Percentiles rank a stretch among this genome's conserved stretches.
Evolutionary conservation across 73 alveolate species (phyloP).

Genomic region (Chromera velia): DNA sequence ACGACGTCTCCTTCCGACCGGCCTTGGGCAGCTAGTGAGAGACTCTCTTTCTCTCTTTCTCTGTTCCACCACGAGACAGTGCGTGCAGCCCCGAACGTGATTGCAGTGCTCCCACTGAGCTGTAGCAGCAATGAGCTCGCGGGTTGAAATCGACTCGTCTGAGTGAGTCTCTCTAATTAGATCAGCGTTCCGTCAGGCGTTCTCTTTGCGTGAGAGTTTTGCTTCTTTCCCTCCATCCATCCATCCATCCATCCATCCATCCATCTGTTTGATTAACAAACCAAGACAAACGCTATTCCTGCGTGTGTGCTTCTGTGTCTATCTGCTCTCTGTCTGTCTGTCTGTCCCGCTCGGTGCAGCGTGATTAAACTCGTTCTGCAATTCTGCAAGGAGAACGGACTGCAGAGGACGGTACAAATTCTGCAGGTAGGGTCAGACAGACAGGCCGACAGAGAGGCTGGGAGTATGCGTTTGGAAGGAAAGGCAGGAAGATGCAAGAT

Average conservation of each 20-base stretch:
- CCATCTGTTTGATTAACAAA: background rate
- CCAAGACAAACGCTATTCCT: background rate
- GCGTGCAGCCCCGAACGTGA: too few species aligned
- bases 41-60: too few species aligned
- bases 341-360: background rate
- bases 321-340: background rate
- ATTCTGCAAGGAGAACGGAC: conserved; percentile 40
- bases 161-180: too few species aligned
- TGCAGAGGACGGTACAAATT: conserved; percentile 31
- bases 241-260: too few species aligned
- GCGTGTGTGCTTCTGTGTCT: background rate
- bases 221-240: too few species aligned
- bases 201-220: too few species aligned
- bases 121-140: background rate
- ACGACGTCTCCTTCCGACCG: too few species aligned
- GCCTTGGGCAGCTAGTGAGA: too few species aligned
- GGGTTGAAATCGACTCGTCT: background rate
- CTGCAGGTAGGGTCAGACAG: background rate
- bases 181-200: too few species aligned
- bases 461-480: background rate
- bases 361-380: background rate
- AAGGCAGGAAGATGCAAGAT: too few species aligned
- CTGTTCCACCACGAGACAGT: too few species aligned
- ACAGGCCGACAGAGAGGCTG: background rate
- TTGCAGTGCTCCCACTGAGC: too few species aligned